A percentile compares a stretch with the other conserved stretches of the same genome.
Evolutionary conservation across 805 yeast species (phyloP).

Genomic region (Isabelozyma gotoi): DNA sequence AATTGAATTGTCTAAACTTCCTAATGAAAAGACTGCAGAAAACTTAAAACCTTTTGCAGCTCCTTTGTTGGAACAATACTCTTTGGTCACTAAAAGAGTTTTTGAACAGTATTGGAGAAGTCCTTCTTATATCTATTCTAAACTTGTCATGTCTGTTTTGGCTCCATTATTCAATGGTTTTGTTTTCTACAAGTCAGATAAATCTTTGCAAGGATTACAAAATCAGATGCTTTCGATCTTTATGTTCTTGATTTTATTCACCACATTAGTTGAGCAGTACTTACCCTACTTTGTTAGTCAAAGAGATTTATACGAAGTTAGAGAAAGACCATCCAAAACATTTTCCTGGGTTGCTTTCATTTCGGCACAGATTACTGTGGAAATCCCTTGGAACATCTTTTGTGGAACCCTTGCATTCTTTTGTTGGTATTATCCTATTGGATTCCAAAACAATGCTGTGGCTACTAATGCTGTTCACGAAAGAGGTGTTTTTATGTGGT

Average conservation of each 20-base stretch:
- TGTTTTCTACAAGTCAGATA: constrained; percentile 55
- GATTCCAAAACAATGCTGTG: constrained; percentile 21
- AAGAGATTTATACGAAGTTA: constrained; percentile 66
- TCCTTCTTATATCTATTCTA: constrained; percentile 47
- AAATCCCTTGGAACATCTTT: constrained; percentile 61
- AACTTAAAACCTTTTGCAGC: constrained; percentile 12
- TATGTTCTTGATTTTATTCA: constrained; percentile 60
- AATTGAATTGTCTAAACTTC: constrained; percentile 16
- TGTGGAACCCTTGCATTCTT: constrained; percentile 67
- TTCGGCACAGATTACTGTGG: constrained; percentile 60
- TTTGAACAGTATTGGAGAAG: constrained; percentile 37
- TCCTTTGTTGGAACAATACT: constrained; percentile 19
- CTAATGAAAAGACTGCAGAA: constrained; percentile 14
- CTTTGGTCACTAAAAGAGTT: constrained; percentile 29
- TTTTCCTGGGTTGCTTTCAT: constrained; percentile 67
- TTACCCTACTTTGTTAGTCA: constrained; percentile 55
- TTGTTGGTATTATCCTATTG: constrained; percentile 49
- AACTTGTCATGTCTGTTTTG: constrained; percentile 36
- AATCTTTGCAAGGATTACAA: constrained; percentile 36
- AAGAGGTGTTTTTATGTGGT: constrained; percentile 60
- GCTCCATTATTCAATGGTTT: constrained; percentile 68
- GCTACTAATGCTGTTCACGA: constrained; percentile 28
- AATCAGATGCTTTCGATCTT: constrained; percentile 75
- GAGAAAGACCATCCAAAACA: constrained; percentile 73
- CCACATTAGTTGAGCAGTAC: constrained; percentile 60